These are phyloP conservation scores for Candida oleophila DNA, from an alignment of 805 yeast species.

Conservation along the genomic window DNA sequence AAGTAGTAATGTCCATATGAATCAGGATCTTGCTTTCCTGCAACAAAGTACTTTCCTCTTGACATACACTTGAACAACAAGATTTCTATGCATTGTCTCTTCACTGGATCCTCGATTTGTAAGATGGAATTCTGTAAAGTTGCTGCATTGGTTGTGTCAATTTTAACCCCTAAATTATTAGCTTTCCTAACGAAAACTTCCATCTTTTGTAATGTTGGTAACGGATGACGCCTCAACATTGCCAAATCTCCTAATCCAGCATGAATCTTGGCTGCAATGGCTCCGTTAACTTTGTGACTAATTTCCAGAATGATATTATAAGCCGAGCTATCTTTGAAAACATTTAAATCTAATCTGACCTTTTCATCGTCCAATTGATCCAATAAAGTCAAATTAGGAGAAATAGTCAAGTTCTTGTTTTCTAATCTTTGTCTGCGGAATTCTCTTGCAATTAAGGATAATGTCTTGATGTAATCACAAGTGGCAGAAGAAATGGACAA, in stretches of 20 bases:
- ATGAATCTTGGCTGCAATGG: slow-evolving; percentile 79
- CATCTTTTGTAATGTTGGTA: slow-evolving; percentile 79
- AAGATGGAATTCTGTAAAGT: slow-evolving; percentile 71
- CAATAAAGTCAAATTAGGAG: slow-evolving; percentile 60
- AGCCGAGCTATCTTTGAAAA: slow-evolving; percentile 61
- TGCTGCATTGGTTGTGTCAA: slow-evolving; percentile 75
- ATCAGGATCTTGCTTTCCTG: slow-evolving; percentile 83
- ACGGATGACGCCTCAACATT: slow-evolving; percentile 80
- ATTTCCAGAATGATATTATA: slow-evolving; percentile 69
- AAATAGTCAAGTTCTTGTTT: slow-evolving; percentile 46
- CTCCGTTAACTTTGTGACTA: slow-evolving; percentile 74
- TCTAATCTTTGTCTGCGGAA: slow-evolving; percentile 67
- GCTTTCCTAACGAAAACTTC: slow-evolving; percentile 77
- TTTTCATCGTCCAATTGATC: slow-evolving; percentile 86
- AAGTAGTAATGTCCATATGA: slow-evolving; percentile 76
- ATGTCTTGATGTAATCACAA: slow-evolving; percentile 61
- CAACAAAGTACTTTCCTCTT: slow-evolving; percentile 83
- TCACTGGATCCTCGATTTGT: slow-evolving; percentile 55
- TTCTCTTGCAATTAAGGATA: slow-evolving; percentile 63
- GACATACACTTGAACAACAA: slow-evolving; percentile 77
- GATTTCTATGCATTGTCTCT: slow-evolving; percentile 75
- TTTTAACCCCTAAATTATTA: slow-evolving; percentile 57
- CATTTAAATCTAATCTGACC: slow-evolving; percentile 67
- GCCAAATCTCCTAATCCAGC: slow-evolving; percentile 78
- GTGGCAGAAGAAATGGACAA: slow-evolving; percentile 51